Conservation (phyloP, 2,329 filamentous ascomycete species). For the Alternaria postmessia region DNA sequence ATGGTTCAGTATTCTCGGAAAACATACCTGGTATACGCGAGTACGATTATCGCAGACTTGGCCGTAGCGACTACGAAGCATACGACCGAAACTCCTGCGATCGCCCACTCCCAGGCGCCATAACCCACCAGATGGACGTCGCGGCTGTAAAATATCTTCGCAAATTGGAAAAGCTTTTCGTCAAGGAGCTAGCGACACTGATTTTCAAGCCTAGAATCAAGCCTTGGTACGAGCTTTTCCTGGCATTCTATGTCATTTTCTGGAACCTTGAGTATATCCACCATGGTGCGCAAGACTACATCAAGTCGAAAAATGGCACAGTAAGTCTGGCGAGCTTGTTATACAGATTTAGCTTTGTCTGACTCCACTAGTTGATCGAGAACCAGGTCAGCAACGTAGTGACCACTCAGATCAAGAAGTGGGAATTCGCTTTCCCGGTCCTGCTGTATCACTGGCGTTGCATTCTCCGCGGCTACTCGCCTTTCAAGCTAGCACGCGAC, state of each 20-base stretch:
- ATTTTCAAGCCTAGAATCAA: slow-evolving; percentile 47
- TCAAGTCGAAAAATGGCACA: slow-evolving; percentile 46
- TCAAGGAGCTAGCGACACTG: slow-evolving; percentile 38
- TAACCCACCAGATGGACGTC: slow-evolving; percentile 49
- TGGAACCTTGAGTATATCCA: slow-evolving; percentile 51
- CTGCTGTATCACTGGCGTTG: slow-evolving; percentile 46
- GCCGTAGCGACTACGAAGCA: slow-evolving; percentile 45
- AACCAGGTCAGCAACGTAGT: slow-evolving; percentile 46
- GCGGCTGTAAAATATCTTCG: slow-evolving; percentile 45
- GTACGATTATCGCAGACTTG: slow-evolving; percentile 42
- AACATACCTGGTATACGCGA: slow-evolving; percentile 44
- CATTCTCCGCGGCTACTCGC: slow-evolving; percentile 41
- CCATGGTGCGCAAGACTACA: slow-evolving; percentile 44
- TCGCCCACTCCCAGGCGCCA: slow-evolving; percentile 45
- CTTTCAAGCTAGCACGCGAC: slow-evolving; percentile 47
- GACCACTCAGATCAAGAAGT: slow-evolving; percentile 44
- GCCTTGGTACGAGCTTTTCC: slow-evolving; percentile 49
- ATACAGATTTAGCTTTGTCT: slow-evolving; percentile 16
- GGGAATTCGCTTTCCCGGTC: slow-evolving; percentile 45
- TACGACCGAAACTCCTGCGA: slow-evolving; percentile 46
- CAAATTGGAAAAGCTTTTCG: slow-evolving; percentile 39
- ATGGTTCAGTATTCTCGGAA: slow-evolving; percentile 44
- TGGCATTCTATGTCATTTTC: slow-evolving; percentile 47
- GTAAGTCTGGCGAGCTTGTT: slow-evolving; percentile 34
- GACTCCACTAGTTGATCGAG: slow-evolving; percentile 37